A percentile compares a stretch with the other conserved stretches of the same genome.
phyloP scores from a whole-genome alignment of 2,329 filamentous ascomycete genomes.

The Blumeria graminis region DNA sequence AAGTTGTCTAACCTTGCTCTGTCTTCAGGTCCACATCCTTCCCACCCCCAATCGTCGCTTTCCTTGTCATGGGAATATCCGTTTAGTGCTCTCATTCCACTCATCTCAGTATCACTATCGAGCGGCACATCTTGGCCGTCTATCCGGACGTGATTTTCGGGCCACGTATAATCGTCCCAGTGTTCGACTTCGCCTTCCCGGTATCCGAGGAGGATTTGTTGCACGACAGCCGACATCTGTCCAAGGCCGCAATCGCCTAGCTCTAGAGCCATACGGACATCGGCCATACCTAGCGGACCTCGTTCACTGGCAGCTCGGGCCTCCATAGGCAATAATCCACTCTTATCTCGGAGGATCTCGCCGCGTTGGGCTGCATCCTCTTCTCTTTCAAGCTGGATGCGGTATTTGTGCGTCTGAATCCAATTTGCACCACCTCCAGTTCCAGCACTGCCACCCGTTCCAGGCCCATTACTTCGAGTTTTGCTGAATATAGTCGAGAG shows the following conservation, averaged over 20 bases:
- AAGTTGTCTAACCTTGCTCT: slow-evolving; percentile 28
- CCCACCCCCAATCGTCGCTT: slow-evolving; percentile 37
- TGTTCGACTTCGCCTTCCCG: slow-evolving; percentile 53
- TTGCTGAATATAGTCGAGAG: slow-evolving; percentile 37
- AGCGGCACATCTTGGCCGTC: slow-evolving; percentile 10
- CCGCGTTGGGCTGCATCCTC: slow-evolving; percentile 51
- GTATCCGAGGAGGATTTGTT: slow-evolving; percentile 44
- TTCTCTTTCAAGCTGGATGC: slow-evolving; percentile 47
- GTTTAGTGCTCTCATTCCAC: slow-evolving; percentile 24
- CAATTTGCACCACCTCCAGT: slow-evolving; percentile 42
- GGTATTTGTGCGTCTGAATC: slow-evolving; percentile 61
- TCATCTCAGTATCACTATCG: slow-evolving; percentile 17
- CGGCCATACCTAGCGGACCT: slow-evolving; percentile 49
- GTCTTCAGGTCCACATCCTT: slow-evolving; percentile 30
- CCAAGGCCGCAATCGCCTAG: slow-evolving; percentile 54
- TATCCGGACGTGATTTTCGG: slow-evolving; percentile 13
- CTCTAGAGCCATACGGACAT: slow-evolving; percentile 51
- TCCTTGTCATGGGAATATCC: slow-evolving; percentile 28
- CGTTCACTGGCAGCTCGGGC: slow-evolving; percentile 50
- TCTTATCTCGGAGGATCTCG: slow-evolving; percentile 48
- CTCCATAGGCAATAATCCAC: slow-evolving; percentile 59
- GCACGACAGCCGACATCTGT: slow-evolving; percentile 52
- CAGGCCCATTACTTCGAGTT: slow-evolving; percentile 39
- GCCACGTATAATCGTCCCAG: slow-evolving; percentile 30
- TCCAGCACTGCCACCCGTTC: slow-evolving; percentile 33